Percentiles rank a stretch among this genome's conserved stretches.
These are phyloP conservation scores for Allantophomopsis cytisporea DNA, from an alignment of 2,329 filamentous ascomycete genomes.

Conservation along the genomic window DNA sequence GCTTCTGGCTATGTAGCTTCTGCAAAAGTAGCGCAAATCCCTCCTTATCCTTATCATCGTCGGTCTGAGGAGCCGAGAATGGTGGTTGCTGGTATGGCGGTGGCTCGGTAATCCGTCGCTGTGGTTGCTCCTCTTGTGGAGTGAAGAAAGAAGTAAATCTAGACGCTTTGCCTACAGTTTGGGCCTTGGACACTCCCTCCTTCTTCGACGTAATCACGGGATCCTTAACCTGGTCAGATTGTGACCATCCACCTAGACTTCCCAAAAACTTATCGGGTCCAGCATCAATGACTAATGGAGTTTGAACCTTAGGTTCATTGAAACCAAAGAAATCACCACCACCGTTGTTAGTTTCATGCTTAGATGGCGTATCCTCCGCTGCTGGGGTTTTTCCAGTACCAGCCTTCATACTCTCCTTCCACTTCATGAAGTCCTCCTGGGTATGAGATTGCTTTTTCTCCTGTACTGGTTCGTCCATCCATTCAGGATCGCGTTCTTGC, in stretches of 20 bases:
- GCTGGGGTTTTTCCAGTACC: constrained; percentile 11
- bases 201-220: constrained; percentile 24
- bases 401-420: constrained; percentile 69
- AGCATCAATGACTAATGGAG: constrained; percentile 42
- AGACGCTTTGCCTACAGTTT: constrained; percentile 54
- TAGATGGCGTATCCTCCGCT: constrained; percentile 22
- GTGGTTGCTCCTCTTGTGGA: constrained; percentile 36
- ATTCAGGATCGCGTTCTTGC: constrained; percentile 76
- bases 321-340: constrained; percentile 23
- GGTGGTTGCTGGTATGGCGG: constrained; percentile 25
- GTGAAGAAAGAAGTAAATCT: constrained; percentile 76
- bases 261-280: constrained; percentile 71
- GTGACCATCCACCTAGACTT: constrained; percentile 22
- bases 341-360: constrained; percentile 21
- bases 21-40: constrained; percentile 73
- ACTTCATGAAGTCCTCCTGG: constrained; percentile 84
- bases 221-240: constrained; percentile 30
- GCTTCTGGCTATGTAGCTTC: constrained; percentile 54
- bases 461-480: constrained; percentile 66
- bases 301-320: constrained; percentile 40
- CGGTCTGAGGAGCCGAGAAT: constrained; percentile 9
- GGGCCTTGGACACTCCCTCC: constrained; percentile 33
- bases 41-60: constrained; percentile 53
- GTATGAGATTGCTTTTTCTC: constrained; percentile 62
- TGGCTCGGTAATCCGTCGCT: constrained; percentile 33